Evolutionary conservation across 225 moss, liverwort and hornwort genomes (phyloP).

Genomic region (Marchantia paleacea): DNA sequence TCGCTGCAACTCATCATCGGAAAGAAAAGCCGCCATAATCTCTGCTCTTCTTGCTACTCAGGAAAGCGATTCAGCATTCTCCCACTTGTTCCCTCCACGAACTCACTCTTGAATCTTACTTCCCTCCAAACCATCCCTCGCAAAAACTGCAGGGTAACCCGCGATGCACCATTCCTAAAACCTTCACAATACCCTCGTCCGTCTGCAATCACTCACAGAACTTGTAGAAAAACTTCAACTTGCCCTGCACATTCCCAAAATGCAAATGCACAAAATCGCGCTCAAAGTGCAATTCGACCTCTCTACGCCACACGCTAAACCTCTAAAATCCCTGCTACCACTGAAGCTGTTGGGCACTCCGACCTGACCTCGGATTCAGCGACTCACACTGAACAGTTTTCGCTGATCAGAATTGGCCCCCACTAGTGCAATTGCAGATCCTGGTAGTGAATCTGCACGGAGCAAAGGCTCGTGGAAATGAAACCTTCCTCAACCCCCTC

Average conservation of each 20-base stretch:
- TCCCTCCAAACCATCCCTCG: neutral
- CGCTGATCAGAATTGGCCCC: neutral
- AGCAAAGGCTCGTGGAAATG: neutral
- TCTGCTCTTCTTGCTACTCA: conserved; percentile 14
- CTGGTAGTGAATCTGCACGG: neutral
- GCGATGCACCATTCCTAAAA: neutral
- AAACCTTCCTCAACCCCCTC: neutral
- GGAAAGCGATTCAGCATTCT: neutral
- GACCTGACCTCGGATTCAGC: neutral
- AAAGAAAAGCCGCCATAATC: conserved; percentile 71
- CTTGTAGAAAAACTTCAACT: neutral
- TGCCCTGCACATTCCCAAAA: neutral
- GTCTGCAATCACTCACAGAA: neutral
- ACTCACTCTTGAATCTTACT: neutral
- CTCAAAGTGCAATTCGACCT: neutral
- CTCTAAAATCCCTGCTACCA: neutral
- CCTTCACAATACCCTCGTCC: neutral
- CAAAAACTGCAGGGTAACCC: neutral
- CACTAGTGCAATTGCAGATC: neutral
- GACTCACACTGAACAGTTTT: neutral
- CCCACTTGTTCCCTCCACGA: neutral
- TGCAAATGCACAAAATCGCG: neutral
- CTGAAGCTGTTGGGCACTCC: neutral
- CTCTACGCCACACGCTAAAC: neutral
- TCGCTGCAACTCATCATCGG: conserved; percentile 71